phyloP scores from a whole-genome alignment of 768 basidiomycete genomes.

The Sporobolomyces pararoseus region DNA sequence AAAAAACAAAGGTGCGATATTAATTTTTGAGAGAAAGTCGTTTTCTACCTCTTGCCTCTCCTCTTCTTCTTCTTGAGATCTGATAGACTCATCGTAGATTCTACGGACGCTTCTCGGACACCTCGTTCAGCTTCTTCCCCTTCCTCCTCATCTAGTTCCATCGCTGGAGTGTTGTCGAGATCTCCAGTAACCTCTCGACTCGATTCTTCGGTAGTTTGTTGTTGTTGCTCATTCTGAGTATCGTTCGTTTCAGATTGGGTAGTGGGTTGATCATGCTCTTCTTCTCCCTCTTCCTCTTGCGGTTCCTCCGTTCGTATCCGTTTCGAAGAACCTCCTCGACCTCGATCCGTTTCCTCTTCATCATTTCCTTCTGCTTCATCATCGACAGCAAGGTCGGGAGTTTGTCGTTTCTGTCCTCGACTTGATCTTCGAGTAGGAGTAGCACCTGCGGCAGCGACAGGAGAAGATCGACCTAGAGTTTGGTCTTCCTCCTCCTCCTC shows the following conservation, averaged over 20 bases:
- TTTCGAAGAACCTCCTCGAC: conserved; percentile 1
- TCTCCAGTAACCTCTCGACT: not conserved
- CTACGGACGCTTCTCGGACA: conserved; percentile 22
- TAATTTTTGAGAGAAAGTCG: not conserved
- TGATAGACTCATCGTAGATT: conserved; percentile 7
- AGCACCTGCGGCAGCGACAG: not conserved
- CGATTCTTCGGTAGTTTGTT: not conserved
- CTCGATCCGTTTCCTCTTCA: not conserved
- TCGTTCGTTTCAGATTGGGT: not conserved
- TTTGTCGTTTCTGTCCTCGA: conserved; percentile 2
- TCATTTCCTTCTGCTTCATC: not conserved
- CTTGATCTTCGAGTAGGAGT: not conserved
- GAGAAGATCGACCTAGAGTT: not conserved
- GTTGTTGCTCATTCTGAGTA: not conserved
- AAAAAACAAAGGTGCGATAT: not conserved
- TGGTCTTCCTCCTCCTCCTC: conserved; percentile 29
- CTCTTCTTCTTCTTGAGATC: conserved; percentile 29
- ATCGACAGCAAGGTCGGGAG: not conserved
- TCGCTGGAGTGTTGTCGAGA: conserved; percentile 11
- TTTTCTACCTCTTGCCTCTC: not conserved
- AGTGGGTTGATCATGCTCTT: not conserved
- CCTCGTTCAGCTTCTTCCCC: not conserved
- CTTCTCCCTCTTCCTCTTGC: not conserved
- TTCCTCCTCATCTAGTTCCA: not conserved
- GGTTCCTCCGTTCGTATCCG: conserved; percentile 14